Evolutionary conservation across 108 stramenopile species (phyloP).

Genomic region (Discostella stelligeroides): DNA sequence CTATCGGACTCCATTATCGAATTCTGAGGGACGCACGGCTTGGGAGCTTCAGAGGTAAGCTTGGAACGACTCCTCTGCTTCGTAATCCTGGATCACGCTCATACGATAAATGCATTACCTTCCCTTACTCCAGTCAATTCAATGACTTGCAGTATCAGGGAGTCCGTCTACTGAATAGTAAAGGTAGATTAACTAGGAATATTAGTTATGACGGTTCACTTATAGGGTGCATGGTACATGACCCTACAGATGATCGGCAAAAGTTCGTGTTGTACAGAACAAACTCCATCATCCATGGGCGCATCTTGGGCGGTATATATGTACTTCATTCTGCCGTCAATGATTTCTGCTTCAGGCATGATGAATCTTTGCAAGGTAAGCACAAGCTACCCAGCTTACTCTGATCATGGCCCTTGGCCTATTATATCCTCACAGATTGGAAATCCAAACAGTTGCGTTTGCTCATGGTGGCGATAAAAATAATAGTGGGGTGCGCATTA

Average conservation of each 20-base stretch:
- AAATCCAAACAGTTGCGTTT: constrained; percentile 23
- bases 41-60: constrained; percentile 10
- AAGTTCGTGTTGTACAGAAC: constrained; percentile 16
- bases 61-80: too few species aligned
- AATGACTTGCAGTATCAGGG: constrained; percentile 10
- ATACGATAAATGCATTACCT: not conserved
- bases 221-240: constrained; percentile 10
- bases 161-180: constrained; percentile 20
- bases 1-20: constrained; percentile 1
- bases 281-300: not conserved
- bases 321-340: constrained; percentile 10
- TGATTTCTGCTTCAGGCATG: constrained; percentile 32
- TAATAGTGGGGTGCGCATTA: constrained; percentile 6
- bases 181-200: not conserved
- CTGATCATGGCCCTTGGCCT: not conserved
- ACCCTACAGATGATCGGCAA: constrained; percentile 12
- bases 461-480: constrained; percentile 19
- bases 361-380: constrained; percentile 8
- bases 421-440: too few species aligned
- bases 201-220: not conserved
- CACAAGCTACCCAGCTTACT: too few species aligned
- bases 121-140: not conserved
- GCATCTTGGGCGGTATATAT: not conserved
- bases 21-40: not conserved
- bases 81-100: not conserved